These are phyloP conservation scores for Buddleja alternifolia DNA, from an alignment of 257 asterid genomes.

Conservation along the genomic window DNA sequence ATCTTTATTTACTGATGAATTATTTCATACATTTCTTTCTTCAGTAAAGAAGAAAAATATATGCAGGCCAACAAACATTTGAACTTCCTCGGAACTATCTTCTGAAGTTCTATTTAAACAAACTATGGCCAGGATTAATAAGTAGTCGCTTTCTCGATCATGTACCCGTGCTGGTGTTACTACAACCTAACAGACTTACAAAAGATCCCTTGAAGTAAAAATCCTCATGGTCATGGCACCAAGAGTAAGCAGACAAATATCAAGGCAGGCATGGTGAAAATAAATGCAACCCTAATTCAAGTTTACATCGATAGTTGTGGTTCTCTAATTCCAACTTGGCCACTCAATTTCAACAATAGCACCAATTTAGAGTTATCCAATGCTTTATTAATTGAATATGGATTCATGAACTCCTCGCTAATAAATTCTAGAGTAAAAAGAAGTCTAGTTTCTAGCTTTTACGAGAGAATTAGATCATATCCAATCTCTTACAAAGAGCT, in stretches of 20 bases:
- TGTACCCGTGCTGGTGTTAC: too few relatives aligned
- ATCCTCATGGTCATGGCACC: background rate
- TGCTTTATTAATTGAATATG: background rate
- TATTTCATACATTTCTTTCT: background rate
- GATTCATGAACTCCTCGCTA: background rate
- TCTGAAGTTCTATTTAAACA: background rate
- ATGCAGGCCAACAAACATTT: background rate
- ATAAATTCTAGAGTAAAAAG: background rate
- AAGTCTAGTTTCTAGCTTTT: background rate
- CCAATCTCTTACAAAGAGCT: background rate
- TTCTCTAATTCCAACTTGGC: background rate
- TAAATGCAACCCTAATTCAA: background rate
- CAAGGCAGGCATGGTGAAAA: background rate
- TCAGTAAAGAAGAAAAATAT: background rate
- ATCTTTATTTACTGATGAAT: background rate
- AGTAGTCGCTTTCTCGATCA: background rate
- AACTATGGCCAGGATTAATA: background rate
- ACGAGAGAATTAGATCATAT: background rate
- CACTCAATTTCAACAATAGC: background rate
- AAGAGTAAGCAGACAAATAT: too few relatives aligned
- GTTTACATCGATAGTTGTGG: background rate
- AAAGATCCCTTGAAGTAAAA: background rate
- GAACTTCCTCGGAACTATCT: background rate
- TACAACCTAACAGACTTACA: too few relatives aligned
- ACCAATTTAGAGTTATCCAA: background rate